Conservation (phyloP, 1,139 yeast species). For the Magnusiomyces paraingens region DNA sequence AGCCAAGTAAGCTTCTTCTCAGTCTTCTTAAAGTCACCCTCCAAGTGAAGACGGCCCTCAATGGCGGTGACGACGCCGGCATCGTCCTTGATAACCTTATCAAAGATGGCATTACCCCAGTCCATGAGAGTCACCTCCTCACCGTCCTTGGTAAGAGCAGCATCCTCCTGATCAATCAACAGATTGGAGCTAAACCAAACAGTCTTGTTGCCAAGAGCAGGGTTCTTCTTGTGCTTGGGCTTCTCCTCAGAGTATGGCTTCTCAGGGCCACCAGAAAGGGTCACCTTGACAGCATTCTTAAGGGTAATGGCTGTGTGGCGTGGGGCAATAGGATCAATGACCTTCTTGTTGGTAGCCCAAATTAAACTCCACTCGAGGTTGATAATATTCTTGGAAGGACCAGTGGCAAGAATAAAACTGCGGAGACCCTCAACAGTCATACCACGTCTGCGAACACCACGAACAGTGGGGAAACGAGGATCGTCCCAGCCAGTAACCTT, state of each 20-base stretch:
- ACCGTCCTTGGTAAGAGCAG: conserved; percentile 52
- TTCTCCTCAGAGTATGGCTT: conserved; percentile 57
- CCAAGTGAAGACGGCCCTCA: conserved; percentile 79
- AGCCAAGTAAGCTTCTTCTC: conserved; percentile 95
- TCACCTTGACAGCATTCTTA: conserved; percentile 54
- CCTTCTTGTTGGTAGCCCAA: conserved; percentile 95
- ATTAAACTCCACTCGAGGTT: conserved; percentile 95
- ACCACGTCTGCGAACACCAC: conserved; percentile 99
- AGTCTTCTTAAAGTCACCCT: conserved; percentile 96
- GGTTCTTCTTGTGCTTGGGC: conserved; percentile 94
- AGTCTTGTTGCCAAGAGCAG: conserved; percentile 80
- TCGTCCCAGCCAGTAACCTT: conserved; percentile 94
- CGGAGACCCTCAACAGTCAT: conserved; percentile 97
- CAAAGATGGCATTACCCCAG: conserved; percentile 93
- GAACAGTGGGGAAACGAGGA: conserved; percentile 97
- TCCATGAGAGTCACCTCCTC: conserved; percentile 97
- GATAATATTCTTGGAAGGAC: conserved; percentile 93
- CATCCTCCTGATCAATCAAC: conserved; percentile 86
- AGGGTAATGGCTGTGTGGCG: conserved; percentile 77
- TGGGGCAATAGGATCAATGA: conserved; percentile 94
- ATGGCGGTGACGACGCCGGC: conserved; percentile 54
- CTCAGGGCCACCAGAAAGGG: conserved; percentile 49
- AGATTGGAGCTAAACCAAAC: conserved; percentile 60
- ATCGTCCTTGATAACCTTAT: conserved; percentile 54
- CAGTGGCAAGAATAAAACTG: conserved; percentile 88